Conservation (phyloP, 1,284 basidiomycete genomes). For the Vanrija sp. region DNA sequence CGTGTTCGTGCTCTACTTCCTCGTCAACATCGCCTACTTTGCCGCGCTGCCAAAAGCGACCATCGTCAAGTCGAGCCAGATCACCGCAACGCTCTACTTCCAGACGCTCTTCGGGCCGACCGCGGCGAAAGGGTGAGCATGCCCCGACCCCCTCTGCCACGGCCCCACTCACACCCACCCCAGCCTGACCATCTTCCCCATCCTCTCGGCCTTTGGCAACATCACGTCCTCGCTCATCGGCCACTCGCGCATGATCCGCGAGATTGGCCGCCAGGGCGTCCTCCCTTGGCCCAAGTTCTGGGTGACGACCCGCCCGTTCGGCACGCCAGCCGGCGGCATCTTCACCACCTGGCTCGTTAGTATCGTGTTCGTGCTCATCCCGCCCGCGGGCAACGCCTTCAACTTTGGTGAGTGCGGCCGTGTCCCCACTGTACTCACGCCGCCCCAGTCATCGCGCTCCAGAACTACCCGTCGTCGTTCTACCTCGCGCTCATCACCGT, state of each 20-base stretch:
- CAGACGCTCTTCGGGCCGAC: constrained; percentile 44
- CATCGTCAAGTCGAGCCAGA: constrained; percentile 34
- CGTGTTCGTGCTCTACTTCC: constrained; percentile 35
- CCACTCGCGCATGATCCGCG: constrained; percentile 50
- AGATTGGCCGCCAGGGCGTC: constrained; percentile 44
- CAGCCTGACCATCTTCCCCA: constrained; percentile 34
- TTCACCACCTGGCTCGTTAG: constrained; percentile 54
- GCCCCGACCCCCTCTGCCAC: too few relatives aligned
- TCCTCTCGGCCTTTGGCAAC: constrained; percentile 43
- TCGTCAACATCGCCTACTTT: constrained; percentile 46
- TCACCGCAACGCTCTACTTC: constrained; percentile 47
- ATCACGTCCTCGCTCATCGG: constrained; percentile 41
- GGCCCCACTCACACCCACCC: too few relatives aligned
- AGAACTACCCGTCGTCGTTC: constrained; percentile 51
- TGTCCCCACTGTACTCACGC: neutral
- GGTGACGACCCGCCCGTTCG: constrained; percentile 36
- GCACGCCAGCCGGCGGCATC: constrained; percentile 50
- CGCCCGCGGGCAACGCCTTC: constrained; percentile 58
- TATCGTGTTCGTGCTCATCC: constrained; percentile 56
- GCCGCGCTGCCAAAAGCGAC: constrained; percentile 43
- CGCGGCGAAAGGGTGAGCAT: constrained; percentile 22
- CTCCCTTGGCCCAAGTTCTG: constrained; percentile 41
- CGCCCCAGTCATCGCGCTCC: constrained; percentile 36
- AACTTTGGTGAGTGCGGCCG: constrained; percentile 41
- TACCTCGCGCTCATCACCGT: constrained; percentile 50